These are phyloP conservation scores for Diaporthe eres DNA, from an alignment of 2,329 filamentous ascomycete species.

Conservation along the genomic window DNA sequence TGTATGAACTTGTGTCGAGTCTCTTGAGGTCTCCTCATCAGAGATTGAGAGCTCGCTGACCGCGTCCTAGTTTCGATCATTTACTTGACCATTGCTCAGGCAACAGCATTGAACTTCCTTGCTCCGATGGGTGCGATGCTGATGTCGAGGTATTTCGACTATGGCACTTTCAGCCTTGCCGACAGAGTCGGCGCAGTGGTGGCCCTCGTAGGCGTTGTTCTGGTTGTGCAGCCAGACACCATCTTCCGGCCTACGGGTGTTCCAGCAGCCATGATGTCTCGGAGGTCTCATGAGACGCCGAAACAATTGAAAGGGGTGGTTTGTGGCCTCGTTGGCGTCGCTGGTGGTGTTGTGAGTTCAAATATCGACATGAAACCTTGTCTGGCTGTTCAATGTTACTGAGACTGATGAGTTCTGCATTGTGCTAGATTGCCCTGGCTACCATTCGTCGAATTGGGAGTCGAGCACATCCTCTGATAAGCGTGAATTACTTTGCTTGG, in stretches of 20 bases:
- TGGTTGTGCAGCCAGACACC: conserved; percentile 79
- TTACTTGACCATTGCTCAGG: conserved; percentile 88
- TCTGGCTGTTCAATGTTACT: too few relatives aligned
- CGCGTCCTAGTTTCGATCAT: conserved; percentile 78
- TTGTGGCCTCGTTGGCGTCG: conserved; percentile 31
- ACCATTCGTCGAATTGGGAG: conserved; percentile 44
- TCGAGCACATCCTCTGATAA: conserved; percentile 34
- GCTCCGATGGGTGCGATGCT: conserved; percentile 85
- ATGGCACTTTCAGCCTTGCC: conserved; percentile 82
- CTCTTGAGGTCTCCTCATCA: not conserved
- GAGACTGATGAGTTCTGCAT: not conserved
- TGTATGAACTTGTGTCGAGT: not conserved
- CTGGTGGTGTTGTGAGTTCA: conserved; percentile 36
- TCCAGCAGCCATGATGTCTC: not conserved
- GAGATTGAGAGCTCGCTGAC: conserved; percentile 47
- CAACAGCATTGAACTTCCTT: conserved; percentile 91
- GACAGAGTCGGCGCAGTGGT: conserved; percentile 84
- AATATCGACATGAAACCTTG: rapidly evolving
- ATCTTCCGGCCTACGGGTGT: not conserved
- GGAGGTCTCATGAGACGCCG: conserved; percentile 46
- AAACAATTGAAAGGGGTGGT: conserved; percentile 24
- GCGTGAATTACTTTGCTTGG: conserved; percentile 40
- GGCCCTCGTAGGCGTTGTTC: conserved; percentile 82
- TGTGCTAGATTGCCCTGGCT: conserved; percentile 40
- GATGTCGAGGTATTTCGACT: conserved; percentile 80